Percentiles rank a stretch among this genome's conserved stretches.
Conservation (phyloP, 441 rosid species). For the Bocquillonia castaneifolia region DNA sequence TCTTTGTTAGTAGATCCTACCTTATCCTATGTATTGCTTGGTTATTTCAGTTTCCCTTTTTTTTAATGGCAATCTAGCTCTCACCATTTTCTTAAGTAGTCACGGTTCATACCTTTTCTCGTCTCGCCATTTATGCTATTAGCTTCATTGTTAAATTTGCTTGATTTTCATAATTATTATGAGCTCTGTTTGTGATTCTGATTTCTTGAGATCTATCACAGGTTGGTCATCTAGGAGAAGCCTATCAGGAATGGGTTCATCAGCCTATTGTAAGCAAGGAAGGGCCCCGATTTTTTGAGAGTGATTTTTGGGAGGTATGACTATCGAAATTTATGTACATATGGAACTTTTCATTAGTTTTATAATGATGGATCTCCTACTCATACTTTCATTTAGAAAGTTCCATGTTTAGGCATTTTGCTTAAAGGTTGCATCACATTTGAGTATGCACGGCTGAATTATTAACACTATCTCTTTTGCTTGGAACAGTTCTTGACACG, state of each 20-base stretch:
- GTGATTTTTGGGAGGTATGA: constrained; percentile 83
- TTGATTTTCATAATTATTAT: not conserved
- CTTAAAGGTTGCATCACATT: not conserved
- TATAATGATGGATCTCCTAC: not conserved
- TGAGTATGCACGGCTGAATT: not conserved
- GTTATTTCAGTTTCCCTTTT: too few relatives aligned
- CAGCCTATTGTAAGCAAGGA: constrained; percentile 88
- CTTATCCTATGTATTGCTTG: too few relatives aligned
- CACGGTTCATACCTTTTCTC: too few relatives aligned
- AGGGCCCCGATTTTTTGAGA: constrained; percentile 90
- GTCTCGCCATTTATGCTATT: not conserved
- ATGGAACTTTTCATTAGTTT: constrained; percentile 3
- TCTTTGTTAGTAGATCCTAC: too few relatives aligned
- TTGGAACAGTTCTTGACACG: constrained; percentile 69
- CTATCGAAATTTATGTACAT: not conserved
- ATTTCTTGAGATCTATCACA: constrained; percentile 29
- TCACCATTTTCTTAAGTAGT: not conserved
- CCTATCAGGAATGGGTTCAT: constrained; percentile 94
- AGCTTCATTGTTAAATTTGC: not conserved
- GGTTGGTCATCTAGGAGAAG: constrained; percentile 98
- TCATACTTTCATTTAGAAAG: not conserved
- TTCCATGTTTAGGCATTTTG: not conserved
- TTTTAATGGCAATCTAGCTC: not conserved
- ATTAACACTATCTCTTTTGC: constrained; percentile 18
- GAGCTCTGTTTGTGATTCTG: constrained; percentile 4